Conservation (phyloP, 208 protist genomes). For the Acanthamoeba royreba region DNA sequence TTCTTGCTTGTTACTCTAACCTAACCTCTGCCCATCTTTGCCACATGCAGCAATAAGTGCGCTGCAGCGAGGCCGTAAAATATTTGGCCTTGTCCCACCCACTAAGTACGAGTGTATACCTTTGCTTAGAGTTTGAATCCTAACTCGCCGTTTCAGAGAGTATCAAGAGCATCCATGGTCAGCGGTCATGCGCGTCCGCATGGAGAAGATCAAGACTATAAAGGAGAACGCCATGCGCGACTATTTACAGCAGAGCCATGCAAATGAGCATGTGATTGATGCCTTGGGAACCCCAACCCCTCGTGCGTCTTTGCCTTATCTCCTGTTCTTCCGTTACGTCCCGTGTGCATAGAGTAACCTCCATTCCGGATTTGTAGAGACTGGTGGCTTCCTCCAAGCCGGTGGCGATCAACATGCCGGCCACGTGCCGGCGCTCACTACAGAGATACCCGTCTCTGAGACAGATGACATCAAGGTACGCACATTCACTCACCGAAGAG, state of each 20-base stretch:
- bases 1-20: neutral
- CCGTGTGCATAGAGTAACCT: no score
- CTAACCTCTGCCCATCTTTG: neutral
- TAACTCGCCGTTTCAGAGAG: neutral
- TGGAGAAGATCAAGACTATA: neutral
- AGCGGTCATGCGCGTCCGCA: neutral
- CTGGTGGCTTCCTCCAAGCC: no score
- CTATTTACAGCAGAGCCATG: neutral
- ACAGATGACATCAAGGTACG: no score
- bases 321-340: neutral
- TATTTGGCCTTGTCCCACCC: neutral
- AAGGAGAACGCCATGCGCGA: neutral
- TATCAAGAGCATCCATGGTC: neutral
- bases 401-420: no score
- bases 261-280: no score
- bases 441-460: no score
- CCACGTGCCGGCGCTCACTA: no score
- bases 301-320: neutral
- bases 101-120: neutral
- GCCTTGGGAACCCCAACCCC: no score
- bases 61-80: neutral
- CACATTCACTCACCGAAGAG: no score
- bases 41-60: neutral
- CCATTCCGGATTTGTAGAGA: no score
- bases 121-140: neutral